A percentile compares a stretch with the other conserved stretches of the same genome.
phyloP scores from a whole-genome alignment of 108 stramenopile genomes.

The Cylindrotheca closterium region DNA sequence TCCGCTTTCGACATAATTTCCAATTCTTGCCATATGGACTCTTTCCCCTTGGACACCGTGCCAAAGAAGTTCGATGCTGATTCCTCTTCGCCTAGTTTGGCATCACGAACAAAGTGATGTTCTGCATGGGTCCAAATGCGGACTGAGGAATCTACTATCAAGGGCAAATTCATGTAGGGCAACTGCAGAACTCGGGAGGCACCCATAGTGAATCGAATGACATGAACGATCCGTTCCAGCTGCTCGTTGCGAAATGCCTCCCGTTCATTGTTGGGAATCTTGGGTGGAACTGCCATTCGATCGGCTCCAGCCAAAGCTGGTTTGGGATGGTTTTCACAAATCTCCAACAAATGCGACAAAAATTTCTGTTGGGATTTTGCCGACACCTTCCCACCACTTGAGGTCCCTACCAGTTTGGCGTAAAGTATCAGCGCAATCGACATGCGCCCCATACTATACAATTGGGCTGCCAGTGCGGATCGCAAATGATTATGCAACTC shows the following conservation, averaged over 20 bases:
- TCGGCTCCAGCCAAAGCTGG: constrained; percentile 72
- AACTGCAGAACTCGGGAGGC: constrained; percentile 69
- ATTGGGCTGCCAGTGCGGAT: constrained; percentile 80
- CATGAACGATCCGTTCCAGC: constrained; percentile 44
- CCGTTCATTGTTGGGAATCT: constrained; percentile 21
- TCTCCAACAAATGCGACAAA: constrained; percentile 67
- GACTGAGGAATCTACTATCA: constrained; percentile 62
- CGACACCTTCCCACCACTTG: constrained; percentile 69
- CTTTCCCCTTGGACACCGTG: constrained; percentile 23
- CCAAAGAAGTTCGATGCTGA: constrained; percentile 26
- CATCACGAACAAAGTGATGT: constrained; percentile 17
- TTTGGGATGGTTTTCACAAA: constrained; percentile 66
- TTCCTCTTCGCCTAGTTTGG: constrained; percentile 27
- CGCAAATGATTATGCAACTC: constrained; percentile 79
- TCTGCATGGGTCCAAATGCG: constrained; percentile 44
- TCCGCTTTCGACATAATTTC: constrained; percentile 64
- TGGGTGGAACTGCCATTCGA: constrained; percentile 56
- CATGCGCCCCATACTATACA: constrained; percentile 76
- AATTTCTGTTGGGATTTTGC: constrained; percentile 85
- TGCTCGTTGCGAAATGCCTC: constrained; percentile 26
- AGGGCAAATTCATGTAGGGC: constrained; percentile 67
- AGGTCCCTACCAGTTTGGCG: constrained; percentile 61
- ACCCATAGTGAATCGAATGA: constrained; percentile 40
- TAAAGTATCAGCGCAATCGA: constrained; percentile 71
- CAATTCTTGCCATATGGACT: constrained; percentile 69